These are phyloP conservation scores for Chernovozyma sophiae-reginae DNA, from an alignment of 1,139 yeast species.

Conservation along the genomic window DNA sequence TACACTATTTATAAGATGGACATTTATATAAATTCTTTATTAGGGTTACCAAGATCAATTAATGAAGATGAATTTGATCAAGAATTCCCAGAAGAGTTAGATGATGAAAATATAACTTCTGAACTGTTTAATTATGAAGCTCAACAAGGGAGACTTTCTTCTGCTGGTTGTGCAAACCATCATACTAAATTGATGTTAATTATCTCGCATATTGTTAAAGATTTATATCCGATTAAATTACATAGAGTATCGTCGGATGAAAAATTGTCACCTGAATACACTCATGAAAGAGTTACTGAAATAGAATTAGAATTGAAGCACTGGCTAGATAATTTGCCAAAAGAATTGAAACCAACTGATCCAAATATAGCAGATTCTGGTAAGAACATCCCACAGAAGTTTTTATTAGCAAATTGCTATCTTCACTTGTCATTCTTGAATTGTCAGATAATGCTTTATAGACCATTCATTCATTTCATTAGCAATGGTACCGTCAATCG, in stretches of 20 bases:
- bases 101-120: constrained; percentile 82
- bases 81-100: constrained; percentile 77
- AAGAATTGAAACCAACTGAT: constrained; percentile 70
- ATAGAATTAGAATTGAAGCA: constrained; percentile 68
- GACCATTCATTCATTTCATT: constrained; percentile 88
- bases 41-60: constrained; percentile 79
- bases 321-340: constrained; percentile 75
- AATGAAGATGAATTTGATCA: constrained; percentile 86
- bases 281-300: constrained; percentile 64
- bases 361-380: constrained; percentile 30
- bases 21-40: constrained; percentile 80
- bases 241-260: constrained; percentile 9
- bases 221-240: constrained; percentile 41
- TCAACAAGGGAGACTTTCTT: constrained; percentile 51
- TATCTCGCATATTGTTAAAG: constrained; percentile 39
- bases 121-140: constrained; percentile 40
- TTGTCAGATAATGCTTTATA: constrained; percentile 77
- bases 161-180: constrained; percentile 79
- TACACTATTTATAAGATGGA: constrained; percentile 93
- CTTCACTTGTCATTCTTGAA: constrained; percentile 77
- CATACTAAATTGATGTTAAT: constrained; percentile 68
- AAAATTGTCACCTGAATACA: constrained; percentile 29
- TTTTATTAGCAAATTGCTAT: constrained; percentile 69
- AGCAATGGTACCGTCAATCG: constrained; percentile 49
- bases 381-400: constrained; percentile 53